Conservation (phyloP, 768 basidiomycete species). For the Jaapia argillacea region DNA sequence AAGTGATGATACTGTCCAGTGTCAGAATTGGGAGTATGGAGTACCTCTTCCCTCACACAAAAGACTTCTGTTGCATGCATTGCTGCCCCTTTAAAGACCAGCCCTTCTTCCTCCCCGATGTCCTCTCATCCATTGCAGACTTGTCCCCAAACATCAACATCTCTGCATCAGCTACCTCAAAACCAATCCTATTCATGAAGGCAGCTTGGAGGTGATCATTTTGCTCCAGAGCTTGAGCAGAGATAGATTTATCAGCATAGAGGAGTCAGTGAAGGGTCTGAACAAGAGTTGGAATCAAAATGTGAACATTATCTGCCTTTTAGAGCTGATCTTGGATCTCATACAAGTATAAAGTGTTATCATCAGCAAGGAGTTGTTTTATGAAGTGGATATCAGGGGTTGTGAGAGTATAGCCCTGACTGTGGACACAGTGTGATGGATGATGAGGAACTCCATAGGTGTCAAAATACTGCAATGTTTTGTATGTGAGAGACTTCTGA, state of each 20-base stretch:
- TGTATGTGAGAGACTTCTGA: too few species aligned
- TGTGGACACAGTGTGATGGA: too few species aligned
- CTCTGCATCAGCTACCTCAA: too few species aligned
- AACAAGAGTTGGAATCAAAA: constrained; percentile 4
- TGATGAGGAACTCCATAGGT: too few species aligned
- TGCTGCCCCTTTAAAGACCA: not conserved
- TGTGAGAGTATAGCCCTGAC: too few species aligned
- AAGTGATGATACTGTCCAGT: constrained; percentile 12
- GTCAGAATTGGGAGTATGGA: constrained; percentile 13
- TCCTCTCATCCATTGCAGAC: constrained; percentile 7
- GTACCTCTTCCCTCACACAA: constrained; percentile 6
- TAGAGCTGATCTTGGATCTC: constrained; percentile 6
- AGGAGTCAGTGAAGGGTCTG: constrained; percentile 3
- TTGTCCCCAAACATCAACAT: constrained; percentile 18
- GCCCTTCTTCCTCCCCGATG: not conserved
- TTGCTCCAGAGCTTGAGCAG: constrained; percentile 6
- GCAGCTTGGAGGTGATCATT: constrained; percentile 3
- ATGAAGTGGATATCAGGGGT: too few species aligned
- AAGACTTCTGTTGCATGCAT: constrained; percentile 3
- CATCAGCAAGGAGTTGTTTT: too few species aligned
- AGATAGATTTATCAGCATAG: constrained; percentile 8
- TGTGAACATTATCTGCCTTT: not conserved
- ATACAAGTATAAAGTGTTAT: constrained; percentile 7
- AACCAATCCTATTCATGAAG: too few species aligned
- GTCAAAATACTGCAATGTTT: too few species aligned